Evolutionary conservation across 441 rosid genomes (phyloP).

Genomic region (Pelargonium fulgidum): DNA sequence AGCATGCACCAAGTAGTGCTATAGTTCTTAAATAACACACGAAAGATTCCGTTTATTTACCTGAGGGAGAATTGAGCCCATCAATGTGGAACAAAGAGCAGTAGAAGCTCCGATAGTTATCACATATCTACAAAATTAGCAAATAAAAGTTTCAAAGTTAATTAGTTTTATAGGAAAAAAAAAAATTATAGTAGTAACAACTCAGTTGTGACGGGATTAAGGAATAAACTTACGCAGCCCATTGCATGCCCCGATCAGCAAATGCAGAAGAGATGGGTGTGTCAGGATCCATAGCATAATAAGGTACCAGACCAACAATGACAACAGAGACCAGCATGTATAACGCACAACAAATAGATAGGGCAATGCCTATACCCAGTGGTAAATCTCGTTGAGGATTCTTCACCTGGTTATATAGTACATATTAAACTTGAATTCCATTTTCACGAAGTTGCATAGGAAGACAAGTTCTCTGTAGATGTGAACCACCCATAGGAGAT

Average conservation of each 20-base stretch:
- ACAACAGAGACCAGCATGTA: constrained; percentile 91
- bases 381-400: constrained; percentile 96
- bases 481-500: not conserved
- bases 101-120: constrained; percentile 80
- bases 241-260: constrained; percentile 77
- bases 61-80: constrained; percentile 98
- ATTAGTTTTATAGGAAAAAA: not conserved
- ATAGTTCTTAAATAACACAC: not conserved
- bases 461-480: not conserved
- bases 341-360: constrained; percentile 70
- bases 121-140: constrained; percentile 49
- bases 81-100: constrained; percentile 90
- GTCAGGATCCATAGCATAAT: constrained; percentile 89
- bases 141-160: constrained; percentile 11
- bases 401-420: constrained; percentile 56
- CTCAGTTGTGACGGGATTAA: constrained; percentile 5
- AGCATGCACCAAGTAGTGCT: not conserved
- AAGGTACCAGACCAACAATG: constrained; percentile 90
- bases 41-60: constrained; percentile 31
- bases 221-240: constrained; percentile 82
- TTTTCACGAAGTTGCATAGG: not conserved
- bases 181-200: not conserved
- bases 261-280: constrained; percentile 97
- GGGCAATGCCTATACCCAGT: constrained; percentile 75
- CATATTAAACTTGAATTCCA: constrained; percentile 16